Conservation (phyloP, 352 stramenopile species). For the Phytophthora pistaciae region DNA sequence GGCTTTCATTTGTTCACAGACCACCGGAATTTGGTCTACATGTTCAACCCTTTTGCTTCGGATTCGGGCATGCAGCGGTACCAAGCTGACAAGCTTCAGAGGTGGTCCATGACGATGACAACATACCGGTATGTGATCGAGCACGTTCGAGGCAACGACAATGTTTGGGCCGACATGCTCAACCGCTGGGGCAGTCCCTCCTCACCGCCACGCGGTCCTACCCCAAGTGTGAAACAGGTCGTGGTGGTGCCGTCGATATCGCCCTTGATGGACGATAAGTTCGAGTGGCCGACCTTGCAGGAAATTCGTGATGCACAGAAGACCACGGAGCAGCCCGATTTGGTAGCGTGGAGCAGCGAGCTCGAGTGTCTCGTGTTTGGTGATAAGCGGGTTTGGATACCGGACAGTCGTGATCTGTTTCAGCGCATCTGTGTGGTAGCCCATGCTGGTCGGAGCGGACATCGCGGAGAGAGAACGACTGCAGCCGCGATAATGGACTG, state of each 20-base stretch:
- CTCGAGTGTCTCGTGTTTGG: background rate
- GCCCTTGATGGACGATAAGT: background rate
- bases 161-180: slow-evolving; percentile 20
- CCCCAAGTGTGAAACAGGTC: background rate
- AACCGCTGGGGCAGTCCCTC: slow-evolving; percentile 8
- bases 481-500: background rate
- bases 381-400: slow-evolving; percentile 4
- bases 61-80: slow-evolving; percentile 15
- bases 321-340: background rate
- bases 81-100: slow-evolving; percentile 21
- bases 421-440: slow-evolving; percentile 35
- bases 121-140: slow-evolving; percentile 33
- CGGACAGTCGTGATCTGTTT: background rate
- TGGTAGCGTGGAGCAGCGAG: background rate
- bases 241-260: background rate
- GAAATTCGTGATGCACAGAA: slow-evolving; percentile 4
- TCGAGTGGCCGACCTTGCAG: slow-evolving; percentile 1
- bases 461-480: slow-evolving; percentile 31
- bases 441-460: slow-evolving; percentile 27
- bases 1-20: slow-evolving; percentile 34
- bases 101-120: slow-evolving; percentile 27
- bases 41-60: slow-evolving; percentile 23
- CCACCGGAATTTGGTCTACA: slow-evolving; percentile 35
- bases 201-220: background rate
- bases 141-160: slow-evolving; percentile 12